Evolutionary conservation across 2,329 filamentous ascomycete genomes (phyloP), one percentile per base, ranked within the genome.

Genomic region (Calonectria naviculata): DNA sequence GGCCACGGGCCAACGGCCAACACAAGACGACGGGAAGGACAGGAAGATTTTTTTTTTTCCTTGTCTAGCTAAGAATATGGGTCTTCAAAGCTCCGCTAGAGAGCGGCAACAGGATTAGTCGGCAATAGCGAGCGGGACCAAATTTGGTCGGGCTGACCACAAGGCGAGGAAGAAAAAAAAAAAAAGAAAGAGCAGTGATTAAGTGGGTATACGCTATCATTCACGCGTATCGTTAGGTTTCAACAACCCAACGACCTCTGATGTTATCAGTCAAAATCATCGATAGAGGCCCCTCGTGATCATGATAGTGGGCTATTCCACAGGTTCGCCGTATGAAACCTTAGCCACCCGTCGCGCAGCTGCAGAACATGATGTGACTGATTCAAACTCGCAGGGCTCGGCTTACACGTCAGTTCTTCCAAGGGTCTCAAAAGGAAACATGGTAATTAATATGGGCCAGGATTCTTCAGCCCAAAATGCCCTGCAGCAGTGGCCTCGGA

Each of bases 1-100:
- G 72, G 74, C 68, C 66, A 70, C 70, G 70, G 72, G 62, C 72
- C 74, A 71, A 71, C 64, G 67, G 66, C 64, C 68, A 65, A 67
- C 63, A 60, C 24, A 68, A 62, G 42, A 46, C 36, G 42, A 60
- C 42, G 47, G 26, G 28, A 66, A 24, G 44, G 24, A 62, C 61
- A 52, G 62, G 47, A 36, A 47, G 44, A 21, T 56, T 65, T 63
- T 44, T 58, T 64, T 58, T 64, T 26, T n/a, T 17, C 21, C 34
- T 47, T n/a, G 52, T 52, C 34, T 38, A 60, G 46, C 29, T 29
- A 41, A 44, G 28, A 65, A 34, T 10, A 44, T 58, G 42, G 52
- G 44, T 31, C 41, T 60, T 24, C 29, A 12, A 12, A 28, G 19
- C 36, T 61, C 56, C 56, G 56, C 56, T 44, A 56, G 19, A 26